Evolutionary conservation across 495 filamentous ascomycete genomes (phyloP).

Genomic region (Penicillium egyptiacum): DNA sequence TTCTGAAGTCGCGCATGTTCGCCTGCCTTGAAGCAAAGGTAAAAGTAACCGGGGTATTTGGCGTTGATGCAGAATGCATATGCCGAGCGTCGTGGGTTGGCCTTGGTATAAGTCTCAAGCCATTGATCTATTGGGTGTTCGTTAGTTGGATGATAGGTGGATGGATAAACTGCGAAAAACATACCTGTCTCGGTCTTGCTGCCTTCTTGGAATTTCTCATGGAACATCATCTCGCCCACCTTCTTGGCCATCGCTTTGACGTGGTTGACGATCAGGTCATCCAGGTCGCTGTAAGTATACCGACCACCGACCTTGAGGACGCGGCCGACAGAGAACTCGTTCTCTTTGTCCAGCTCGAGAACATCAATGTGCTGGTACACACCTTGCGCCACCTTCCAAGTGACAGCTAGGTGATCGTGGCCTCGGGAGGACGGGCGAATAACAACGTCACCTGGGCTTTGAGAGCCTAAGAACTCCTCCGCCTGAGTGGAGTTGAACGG

Average conservation of each 20-base stretch:
- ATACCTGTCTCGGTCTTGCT: slow-evolving; percentile 82
- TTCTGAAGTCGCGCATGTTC: slow-evolving; percentile 65
- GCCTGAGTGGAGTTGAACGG: slow-evolving; percentile 92
- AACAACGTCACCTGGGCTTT: slow-evolving; percentile 82
- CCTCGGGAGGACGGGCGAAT: slow-evolving; percentile 94
- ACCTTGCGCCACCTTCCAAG: slow-evolving; percentile 96
- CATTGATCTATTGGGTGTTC: slow-evolving; percentile 72
- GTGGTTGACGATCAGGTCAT: slow-evolving; percentile 95
- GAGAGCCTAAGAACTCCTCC: slow-evolving; percentile 86
- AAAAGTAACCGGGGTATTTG: slow-evolving; percentile 92
- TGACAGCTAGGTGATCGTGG: slow-evolving; percentile 90
- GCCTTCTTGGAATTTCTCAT: slow-evolving; percentile 85
- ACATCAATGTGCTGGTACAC: slow-evolving; percentile 98
- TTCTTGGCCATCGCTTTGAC: slow-evolving; percentile 97
- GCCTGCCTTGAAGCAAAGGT: slow-evolving; percentile 91
- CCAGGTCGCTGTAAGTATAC: slow-evolving; percentile 90
- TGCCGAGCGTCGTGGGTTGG: slow-evolving; percentile 88
- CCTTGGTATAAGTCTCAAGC: slow-evolving; percentile 91
- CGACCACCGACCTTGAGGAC: slow-evolving; percentile 79
- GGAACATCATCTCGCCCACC: slow-evolving; percentile 89
- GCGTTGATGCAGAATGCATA: slow-evolving; percentile 94
- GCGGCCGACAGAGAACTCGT: slow-evolving; percentile 87
- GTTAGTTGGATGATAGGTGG: slow-evolving; percentile 7
- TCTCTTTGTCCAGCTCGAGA: slow-evolving; percentile 92
- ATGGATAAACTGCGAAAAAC: slow-evolving; percentile 29